phyloP scores from a whole-genome alignment of 1,284 basidiomycete species.

The Kwoniella shivajii region DNA sequence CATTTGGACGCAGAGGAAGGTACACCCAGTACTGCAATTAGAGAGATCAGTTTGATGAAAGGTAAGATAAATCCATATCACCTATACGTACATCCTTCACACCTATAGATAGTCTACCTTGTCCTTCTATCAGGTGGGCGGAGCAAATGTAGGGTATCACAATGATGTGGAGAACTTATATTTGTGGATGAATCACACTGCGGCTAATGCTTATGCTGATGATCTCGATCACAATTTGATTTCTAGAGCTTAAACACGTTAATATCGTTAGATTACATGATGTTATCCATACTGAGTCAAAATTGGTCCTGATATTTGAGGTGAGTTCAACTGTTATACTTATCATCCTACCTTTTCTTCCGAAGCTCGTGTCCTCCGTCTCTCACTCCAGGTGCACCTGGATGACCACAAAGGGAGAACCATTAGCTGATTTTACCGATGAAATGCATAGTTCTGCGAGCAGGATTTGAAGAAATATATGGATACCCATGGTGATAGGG shows the following conservation, averaged over 20 bases:
- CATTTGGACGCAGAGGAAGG: constrained; percentile 97
- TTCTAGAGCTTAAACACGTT: constrained; percentile 84
- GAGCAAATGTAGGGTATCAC: too few species aligned
- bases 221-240: not conserved
- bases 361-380: too few species aligned
- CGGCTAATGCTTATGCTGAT: too few species aligned
- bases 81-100: too few species aligned
- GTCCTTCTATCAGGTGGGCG: too few species aligned
- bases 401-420: not conserved
- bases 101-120: too few species aligned
- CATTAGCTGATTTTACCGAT: not conserved
- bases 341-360: too few species aligned
- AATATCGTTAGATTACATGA: constrained; percentile 94
- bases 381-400: too few species aligned
- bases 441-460: constrained; percentile 45
- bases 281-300: constrained; percentile 95
- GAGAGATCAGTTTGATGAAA: constrained; percentile 95
- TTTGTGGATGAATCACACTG: not conserved
- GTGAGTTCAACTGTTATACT: constrained; percentile 48
- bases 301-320: constrained; percentile 96
- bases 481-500: constrained; percentile 77
- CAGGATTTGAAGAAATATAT: constrained; percentile 92
- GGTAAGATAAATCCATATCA: too few species aligned
- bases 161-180: too few species aligned
- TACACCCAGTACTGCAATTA: constrained; percentile 94